Conservation (phyloP, 2,329 filamentous ascomycete genomes). For the Sporothrix sp. region DNA sequence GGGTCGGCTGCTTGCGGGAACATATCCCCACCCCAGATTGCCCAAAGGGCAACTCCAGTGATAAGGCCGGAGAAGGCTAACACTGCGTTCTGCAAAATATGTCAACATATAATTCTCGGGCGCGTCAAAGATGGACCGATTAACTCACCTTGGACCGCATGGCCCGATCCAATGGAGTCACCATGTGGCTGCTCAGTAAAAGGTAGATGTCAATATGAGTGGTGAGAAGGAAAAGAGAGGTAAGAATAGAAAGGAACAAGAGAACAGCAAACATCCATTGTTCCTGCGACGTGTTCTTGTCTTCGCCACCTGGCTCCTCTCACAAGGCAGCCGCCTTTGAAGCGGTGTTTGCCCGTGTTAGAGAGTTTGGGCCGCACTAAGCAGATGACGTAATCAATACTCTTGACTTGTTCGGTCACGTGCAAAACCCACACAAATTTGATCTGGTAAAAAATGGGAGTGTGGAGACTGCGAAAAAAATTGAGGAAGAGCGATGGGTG, state of each 20-base stretch:
- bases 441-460: not conserved
- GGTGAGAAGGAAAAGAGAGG: not conserved
- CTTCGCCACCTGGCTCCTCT: slow-evolving; percentile 1
- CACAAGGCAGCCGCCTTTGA: slow-evolving; percentile 2
- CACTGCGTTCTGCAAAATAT: slow-evolving; percentile 49
- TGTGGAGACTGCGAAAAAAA: slow-evolving; percentile 5
- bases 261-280: not conserved
- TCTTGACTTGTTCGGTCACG: slow-evolving; percentile 10
- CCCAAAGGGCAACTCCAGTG: slow-evolving; percentile 70
- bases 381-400: slow-evolving; percentile 5
- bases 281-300: not conserved
- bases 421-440: slow-evolving; percentile 17
- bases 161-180: slow-evolving; percentile 58
- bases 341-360: not conserved
- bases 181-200: slow-evolving; percentile 46
- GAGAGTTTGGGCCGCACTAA: too few relatives aligned
- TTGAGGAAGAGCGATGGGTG: slow-evolving; percentile 6
- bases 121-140: not conserved
- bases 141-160: slow-evolving; percentile 56
- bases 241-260: not conserved
- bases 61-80: slow-evolving; percentile 55
- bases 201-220: not conserved
- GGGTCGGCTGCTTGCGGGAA: slow-evolving; percentile 70
- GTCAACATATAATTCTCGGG: slow-evolving; percentile 14
- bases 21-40: slow-evolving; percentile 76